Conservation (phyloP, 2,329 filamentous ascomycete genomes). For the Grosmannia clavigera region DNA sequence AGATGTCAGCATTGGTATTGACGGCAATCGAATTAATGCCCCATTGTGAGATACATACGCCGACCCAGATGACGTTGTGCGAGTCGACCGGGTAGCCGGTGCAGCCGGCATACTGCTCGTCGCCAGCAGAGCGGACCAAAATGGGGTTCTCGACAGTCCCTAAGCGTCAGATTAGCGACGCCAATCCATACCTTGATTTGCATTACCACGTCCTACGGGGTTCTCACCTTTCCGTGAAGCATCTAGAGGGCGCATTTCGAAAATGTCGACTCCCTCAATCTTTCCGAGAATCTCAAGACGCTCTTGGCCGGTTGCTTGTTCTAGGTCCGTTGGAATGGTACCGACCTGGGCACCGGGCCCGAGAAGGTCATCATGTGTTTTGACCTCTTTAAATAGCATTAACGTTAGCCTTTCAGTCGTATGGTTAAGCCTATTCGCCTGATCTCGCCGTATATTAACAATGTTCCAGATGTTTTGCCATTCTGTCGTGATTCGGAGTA, state of each 20-base stretch:
- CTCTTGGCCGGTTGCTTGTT: conserved; percentile 94
- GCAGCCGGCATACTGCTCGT: conserved; percentile 95
- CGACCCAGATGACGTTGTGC: conserved; percentile 82
- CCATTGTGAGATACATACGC: conserved; percentile 43
- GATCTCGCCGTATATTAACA: neutral
- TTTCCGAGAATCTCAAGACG: conserved; percentile 98
- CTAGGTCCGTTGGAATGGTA: conserved; percentile 82
- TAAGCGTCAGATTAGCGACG: conserved; percentile 22
- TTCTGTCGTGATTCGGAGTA: too few species aligned
- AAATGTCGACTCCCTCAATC: conserved; percentile 96
- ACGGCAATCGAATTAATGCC: too few species aligned
- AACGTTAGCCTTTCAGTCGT: conserved; percentile 6
- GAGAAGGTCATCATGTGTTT: conserved; percentile 67
- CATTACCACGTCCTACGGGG: conserved; percentile 21
- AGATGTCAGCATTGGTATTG: neutral
- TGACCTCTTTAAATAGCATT: conserved; percentile 54
- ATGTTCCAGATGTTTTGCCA: too few species aligned
- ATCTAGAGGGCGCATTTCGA: conserved; percentile 96
- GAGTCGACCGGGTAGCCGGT: conserved; percentile 89
- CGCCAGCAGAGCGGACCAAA: conserved; percentile 76
- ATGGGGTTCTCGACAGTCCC: conserved; percentile 87
- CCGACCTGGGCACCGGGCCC: conserved; percentile 71
- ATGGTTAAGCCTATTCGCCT: neutral
- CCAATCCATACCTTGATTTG: neutral
- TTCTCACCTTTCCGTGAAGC: conserved; percentile 66